These are phyloP conservation scores for Neurospora discreta DNA, from an alignment of 495 filamentous ascomycete species.

Conservation along the genomic window DNA sequence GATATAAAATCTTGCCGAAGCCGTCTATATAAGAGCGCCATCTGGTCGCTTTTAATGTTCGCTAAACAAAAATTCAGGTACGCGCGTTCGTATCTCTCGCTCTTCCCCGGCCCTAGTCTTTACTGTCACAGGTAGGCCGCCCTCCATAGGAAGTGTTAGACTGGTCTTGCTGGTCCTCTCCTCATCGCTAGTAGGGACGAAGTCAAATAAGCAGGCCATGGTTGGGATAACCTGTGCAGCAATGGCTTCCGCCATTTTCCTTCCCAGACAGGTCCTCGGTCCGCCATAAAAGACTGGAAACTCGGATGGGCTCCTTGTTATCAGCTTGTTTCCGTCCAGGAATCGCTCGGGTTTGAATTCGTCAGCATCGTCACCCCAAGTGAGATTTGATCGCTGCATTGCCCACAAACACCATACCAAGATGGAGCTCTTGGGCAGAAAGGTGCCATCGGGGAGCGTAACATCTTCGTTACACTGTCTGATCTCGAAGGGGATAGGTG, in stretches of 20 bases:
- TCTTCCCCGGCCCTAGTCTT: conserved; percentile 7
- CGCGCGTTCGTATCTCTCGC: not conserved
- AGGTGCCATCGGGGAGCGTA: conserved; percentile 47
- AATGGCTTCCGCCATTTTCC: conserved; percentile 48
- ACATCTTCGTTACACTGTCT: conserved; percentile 40
- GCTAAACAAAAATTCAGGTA: not conserved
- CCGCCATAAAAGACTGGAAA: conserved; percentile 55
- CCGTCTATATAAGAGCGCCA: not conserved
- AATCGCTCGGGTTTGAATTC: conserved; percentile 43
- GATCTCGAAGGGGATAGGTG: conserved; percentile 51
- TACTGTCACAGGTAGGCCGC: conserved; percentile 39
- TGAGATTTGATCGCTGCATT: conserved; percentile 43
- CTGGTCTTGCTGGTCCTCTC: conserved; percentile 45
- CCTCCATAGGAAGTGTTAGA: conserved; percentile 50
- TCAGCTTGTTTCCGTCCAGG: conserved; percentile 27
- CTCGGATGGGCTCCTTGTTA: conserved; percentile 37
- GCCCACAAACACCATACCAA: conserved; percentile 51
- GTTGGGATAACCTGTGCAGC: conserved; percentile 41
- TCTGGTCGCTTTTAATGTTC: not conserved
- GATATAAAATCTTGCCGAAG: not conserved
- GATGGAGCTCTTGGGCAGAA: conserved; percentile 37
- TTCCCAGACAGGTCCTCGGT: conserved; percentile 44
- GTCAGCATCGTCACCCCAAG: conserved; percentile 47
- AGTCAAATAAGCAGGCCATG: conserved; percentile 37
- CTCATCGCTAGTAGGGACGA: conserved; percentile 27